Base-by-base conservation (phyloP, 2,329 filamentous ascomycete genomes). In the Fusarium subglutinans region DNA sequence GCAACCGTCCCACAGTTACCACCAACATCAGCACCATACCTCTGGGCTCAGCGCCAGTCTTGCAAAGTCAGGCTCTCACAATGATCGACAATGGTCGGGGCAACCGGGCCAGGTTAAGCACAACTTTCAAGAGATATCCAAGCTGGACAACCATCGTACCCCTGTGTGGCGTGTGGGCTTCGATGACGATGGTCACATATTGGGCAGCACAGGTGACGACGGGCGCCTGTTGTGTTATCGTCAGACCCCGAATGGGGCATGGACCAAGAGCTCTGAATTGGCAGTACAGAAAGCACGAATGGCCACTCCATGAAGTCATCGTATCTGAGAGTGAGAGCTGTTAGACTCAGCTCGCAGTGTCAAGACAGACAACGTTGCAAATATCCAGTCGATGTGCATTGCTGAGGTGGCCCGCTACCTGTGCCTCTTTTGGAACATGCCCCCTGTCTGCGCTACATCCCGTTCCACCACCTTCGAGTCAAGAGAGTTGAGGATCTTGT, bases 151-250 rank as follows among this genome's bases (percentile, higher is more conserved):
- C 59, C 90, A 93, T 79, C 88, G 90, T 56, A 91, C 90, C 24
- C 92, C 92, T 3, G 92, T 94, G 4, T 96, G 93, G 93, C 86
- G 92, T 28, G 90, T 95, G 6, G 89, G 89, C 2, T 96, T 95
- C 76, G 90, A 91, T 76, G 87, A 88, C 61, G 86, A 90, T 84
- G 92, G 92, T 9, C 92, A 94, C 80, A 87, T 95, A 18, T 84
- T 96, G 13, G 90, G 93, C 4, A 93, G 91, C 45, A 93, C 93
- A 3, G 93, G 93, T 7, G 93, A 96, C 73, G 93, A 95, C 80
- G 93, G 92, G 17, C 89, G 86, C 79, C 78, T 92, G 66, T 82
- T 90, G 76, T 89, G 90, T 70, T 92, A 90, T 79, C 86, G 90
- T 20, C 89, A 91, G 81, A 86, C 84, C 47, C 88, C 89, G 1